phyloP scores from a whole-genome alignment of 2,329 filamentous ascomycete genomes.

The Ilyonectria robusta region DNA sequence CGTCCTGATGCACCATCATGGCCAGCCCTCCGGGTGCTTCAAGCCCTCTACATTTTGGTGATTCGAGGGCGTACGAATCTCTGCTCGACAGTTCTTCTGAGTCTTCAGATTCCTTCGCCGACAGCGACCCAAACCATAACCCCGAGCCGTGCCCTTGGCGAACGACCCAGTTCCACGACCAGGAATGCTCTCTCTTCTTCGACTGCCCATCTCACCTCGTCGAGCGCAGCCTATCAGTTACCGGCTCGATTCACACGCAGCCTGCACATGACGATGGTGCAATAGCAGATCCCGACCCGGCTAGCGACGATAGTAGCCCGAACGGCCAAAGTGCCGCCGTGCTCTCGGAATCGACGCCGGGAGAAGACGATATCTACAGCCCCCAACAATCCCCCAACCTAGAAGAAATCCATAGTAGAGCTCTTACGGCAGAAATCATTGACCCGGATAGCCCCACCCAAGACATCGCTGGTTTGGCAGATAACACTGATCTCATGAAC shows the following conservation, averaged over 20 bases:
- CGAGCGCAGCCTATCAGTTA: conserved; percentile 54
- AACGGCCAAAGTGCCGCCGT: conserved; percentile 1
- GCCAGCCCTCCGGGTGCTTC: conserved; percentile 43
- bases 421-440: neutral
- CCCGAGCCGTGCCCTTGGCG: conserved; percentile 55
- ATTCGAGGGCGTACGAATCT: conserved; percentile 32
- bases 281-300: conserved; percentile 19
- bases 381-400: neutral
- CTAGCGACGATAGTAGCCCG: conserved; percentile 13
- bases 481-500: conserved; percentile 23
- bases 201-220: conserved; percentile 65
- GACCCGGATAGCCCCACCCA: neutral
- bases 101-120: conserved; percentile 57
- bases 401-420: neutral
- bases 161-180: conserved; percentile 55
- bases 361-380: conserved; percentile 1
- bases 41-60: conserved; percentile 38
- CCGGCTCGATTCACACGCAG: conserved; percentile 43
- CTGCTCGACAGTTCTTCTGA: conserved; percentile 36
- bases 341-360: neutral
- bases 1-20: conserved; percentile 46
- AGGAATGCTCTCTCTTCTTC: conserved; percentile 63
- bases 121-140: conserved; percentile 48
- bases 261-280: conserved; percentile 30
- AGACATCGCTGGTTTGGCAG: neutral